Evolutionary conservation across 257 asterid species (phyloP).

Genomic region (Coffea eugenioides): DNA sequence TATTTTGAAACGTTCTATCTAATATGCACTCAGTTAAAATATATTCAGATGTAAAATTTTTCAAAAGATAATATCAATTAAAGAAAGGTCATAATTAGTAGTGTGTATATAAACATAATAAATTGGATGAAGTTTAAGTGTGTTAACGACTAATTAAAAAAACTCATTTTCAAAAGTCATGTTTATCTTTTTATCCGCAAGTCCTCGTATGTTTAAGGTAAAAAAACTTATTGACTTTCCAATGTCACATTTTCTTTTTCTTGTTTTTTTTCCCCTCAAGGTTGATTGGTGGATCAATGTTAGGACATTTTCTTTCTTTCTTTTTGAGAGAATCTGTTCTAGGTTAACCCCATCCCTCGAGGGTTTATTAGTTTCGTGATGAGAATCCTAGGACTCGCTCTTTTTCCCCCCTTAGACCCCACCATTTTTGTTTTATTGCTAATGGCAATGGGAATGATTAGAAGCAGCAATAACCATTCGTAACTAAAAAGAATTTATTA

Average conservation of each 20-base stretch:
- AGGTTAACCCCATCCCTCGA: neutral
- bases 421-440: conserved; percentile 1
- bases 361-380: neutral
- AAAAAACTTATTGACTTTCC: neutral
- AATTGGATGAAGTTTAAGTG: too few species aligned
- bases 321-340: conserved; percentile 8
- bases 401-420: conserved; percentile 1
- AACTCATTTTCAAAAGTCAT: neutral
- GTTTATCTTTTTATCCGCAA: neutral
- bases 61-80: too few species aligned
- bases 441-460: conserved; percentile 16
- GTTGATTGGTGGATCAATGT: neutral
- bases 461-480: conserved; percentile 2
- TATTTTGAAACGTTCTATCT: too few species aligned
- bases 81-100: too few species aligned
- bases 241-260: neutral
- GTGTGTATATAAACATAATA: too few species aligned
- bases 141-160: neutral
- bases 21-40: too few species aligned
- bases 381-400: conserved; percentile 24
- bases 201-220: neutral
- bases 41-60: too few species aligned
- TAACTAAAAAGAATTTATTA: neutral
- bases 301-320: too few species aligned
- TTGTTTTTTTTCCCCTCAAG: neutral